Base-by-base conservation (phyloP, 1,284 basidiomycete genomes). In the Ganoderma lingzhi region DNA sequence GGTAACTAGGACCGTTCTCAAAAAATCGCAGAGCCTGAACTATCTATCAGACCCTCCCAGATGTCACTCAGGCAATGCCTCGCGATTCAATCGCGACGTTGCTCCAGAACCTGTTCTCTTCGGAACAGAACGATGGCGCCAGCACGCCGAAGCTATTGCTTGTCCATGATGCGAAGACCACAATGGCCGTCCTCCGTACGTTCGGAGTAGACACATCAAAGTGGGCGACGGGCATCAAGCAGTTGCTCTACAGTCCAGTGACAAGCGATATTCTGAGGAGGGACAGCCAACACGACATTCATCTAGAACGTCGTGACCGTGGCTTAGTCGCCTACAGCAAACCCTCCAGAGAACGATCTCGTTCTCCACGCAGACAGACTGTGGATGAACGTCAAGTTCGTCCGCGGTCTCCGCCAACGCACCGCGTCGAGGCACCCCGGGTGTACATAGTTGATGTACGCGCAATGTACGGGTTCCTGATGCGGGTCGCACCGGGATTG, bases 361-460 rank as follows among this genome's bases (percentile, higher is more conserved):
- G 69, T 12, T 80, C 79, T 2, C 78, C 78, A 3, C 70, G 67
- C 6, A 72, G 73, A 37, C 62, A 67, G 35, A 39, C 39, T n/a
- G 42, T 32, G n/a, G 64, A 60, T 2, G 62, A 65, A 45, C 15
- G 42, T 28, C 37, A 42, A 23, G 42, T 69, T 23, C 74, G 74
- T 23, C 71, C 74, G 5, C 75, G 72, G 2, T 71, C 73, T 10
- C 74, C 75, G 10, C 42, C 70, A 30, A 12, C 71, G 42, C 19
- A 62, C 30, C 69, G 58, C 9, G 19, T 32, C 1, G 59, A 42
- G 59, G 67, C 66, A 6, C 61, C 70, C 4, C 63, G 74, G 1
- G 73, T 79, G 9, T 77, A 74, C 69, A 58, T 82, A n/a, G 76
- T 82, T 41, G 81, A 81, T 64, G 73, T 82, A 10, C 75, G 72